Conservation (phyloP, 768 basidiomycete species). For the Sporobolomyces roseus region DNA sequence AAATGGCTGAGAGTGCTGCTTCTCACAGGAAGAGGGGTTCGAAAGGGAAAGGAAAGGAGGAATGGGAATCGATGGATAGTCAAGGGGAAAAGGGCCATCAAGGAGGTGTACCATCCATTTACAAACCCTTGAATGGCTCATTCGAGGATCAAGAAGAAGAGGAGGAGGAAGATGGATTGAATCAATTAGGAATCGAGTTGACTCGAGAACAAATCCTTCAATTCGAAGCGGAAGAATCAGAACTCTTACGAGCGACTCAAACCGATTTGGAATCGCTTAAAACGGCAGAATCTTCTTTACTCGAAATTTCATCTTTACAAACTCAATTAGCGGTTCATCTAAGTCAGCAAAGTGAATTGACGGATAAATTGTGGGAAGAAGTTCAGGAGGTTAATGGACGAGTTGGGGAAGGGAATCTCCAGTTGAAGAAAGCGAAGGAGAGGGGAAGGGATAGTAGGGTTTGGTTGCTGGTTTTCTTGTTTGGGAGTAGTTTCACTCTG, state of each 20-base stretch:
- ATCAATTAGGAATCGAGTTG: conserved; percentile 70
- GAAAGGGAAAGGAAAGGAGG: background rate
- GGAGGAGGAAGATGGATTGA: conserved; percentile 51
- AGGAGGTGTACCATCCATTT: conserved; percentile 38
- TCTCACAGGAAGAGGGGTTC: background rate
- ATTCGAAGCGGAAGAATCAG: conserved; percentile 87
- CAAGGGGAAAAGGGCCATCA: too few relatives aligned
- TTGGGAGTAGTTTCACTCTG: conserved; percentile 84
- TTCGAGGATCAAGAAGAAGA: conserved; percentile 52
- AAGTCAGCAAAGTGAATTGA: conserved; percentile 81
- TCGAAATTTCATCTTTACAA: conserved; percentile 91
- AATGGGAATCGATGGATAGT: conserved; percentile 3
- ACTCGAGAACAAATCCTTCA: conserved; percentile 81
- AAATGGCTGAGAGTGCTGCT: background rate
- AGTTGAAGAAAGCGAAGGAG: conserved; percentile 82
- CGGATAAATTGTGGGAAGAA: conserved; percentile 91
- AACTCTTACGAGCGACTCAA: conserved; percentile 75
- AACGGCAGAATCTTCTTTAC: conserved; percentile 80
- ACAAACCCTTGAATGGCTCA: conserved; percentile 42
- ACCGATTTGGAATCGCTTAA: conserved; percentile 83
- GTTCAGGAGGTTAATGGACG: conserved; percentile 79
- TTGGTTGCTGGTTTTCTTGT: conserved; percentile 83
- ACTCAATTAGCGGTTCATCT: conserved; percentile 85
- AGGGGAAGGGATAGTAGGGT: conserved; percentile 80
- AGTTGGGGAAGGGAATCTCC: conserved; percentile 82